Evolutionary conservation across 73 alveolate genomes (phyloP), one percentile per base, ranked within the genome.

Genomic region (Tetrahymena elliotti): DNA sequence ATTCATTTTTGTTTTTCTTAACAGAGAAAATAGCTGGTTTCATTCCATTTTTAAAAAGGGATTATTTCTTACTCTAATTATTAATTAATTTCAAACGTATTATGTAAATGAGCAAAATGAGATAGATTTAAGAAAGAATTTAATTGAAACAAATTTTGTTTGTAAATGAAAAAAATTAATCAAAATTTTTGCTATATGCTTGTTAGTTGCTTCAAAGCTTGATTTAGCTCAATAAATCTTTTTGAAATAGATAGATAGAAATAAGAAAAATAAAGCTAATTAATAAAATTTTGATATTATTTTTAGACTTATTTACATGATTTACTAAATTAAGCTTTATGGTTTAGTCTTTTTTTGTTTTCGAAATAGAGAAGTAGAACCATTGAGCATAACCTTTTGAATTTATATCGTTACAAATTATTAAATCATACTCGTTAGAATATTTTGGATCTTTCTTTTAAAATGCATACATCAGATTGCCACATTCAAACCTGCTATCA

Each of bases 321-420:
- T 68, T 68, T 27, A 68, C 88, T 68, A 68, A 68, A 68, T 68
- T 68, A 20, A 68, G 33, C 88, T 68, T 68, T 35, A 68, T 68
- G 38, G 88, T 68, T 68, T 68, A 10, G n/a, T 68, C 36, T 36
- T 94, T 84, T 36, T 47, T 34, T 93, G 96, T 94, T 84, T 38
- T 94, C 11, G 94, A 35, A 18, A 94, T 95, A 36, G 96, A 83
- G 34, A 94, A 94, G 41, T 93, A 96, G 53, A 93, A 96, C 98
- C 98, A 96, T 93, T 96, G 54, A 40, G 98, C 93, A 27, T 96
- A 52, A 11, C 98, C 98, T 93, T 96, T 95, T 7, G 98, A 83
- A 93, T 96, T 96, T 3, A 94, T 96, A 88, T 96, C 98, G 33
- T 96, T 92, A 35, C 88, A 41, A 92, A 96, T 92, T 53, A 93